Evolutionary conservation across 108 stramenopile genomes (phyloP).

Genomic region (Cyclotella choctawhatcheeana): DNA sequence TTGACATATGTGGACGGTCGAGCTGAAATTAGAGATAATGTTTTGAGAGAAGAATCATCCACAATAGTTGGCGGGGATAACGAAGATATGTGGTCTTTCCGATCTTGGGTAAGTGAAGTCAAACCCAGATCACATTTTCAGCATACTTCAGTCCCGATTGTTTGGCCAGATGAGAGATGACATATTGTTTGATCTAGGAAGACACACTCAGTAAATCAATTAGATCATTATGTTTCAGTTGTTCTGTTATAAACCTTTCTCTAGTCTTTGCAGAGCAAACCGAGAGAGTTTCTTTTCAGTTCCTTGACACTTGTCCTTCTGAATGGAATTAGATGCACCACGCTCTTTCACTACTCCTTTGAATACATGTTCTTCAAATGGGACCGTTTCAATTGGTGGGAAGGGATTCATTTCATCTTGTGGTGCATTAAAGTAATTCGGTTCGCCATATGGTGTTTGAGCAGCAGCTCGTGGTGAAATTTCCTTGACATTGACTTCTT

Average conservation of each 20-base stretch:
- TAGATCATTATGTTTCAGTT: not conserved
- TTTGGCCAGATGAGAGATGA: slow-evolving; percentile 59
- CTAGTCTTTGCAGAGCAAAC: slow-evolving; percentile 43
- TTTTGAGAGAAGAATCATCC: slow-evolving; percentile 1
- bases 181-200: not conserved
- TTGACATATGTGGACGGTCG: slow-evolving; percentile 80
- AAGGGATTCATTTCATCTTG: slow-evolving; percentile 14
- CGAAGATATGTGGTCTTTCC: slow-evolving; percentile 82
- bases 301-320: not conserved
- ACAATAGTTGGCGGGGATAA: slow-evolving; percentile 59
- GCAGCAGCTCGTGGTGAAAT: slow-evolving; percentile 37
- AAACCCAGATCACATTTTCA: slow-evolving; percentile 52
- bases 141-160: slow-evolving; percentile 78
- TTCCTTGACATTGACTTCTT: slow-evolving; percentile 40
- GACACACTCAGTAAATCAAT: not conserved
- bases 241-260: slow-evolving; percentile 9
- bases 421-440: slow-evolving; percentile 2
- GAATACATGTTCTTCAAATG: slow-evolving; percentile 50
- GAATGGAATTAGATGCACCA: not conserved
- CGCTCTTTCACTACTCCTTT: slow-evolving; percentile 51
- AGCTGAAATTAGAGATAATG: slow-evolving; percentile 77
- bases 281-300: slow-evolving; percentile 42
- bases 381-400: slow-evolving; percentile 13
- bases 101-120: slow-evolving; percentile 68
- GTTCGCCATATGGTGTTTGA: not conserved